Percentiles rank a stretch among this genome's conserved stretches.
These are phyloP conservation scores for Pseudopithomyces maydicus DNA, from an alignment of 2,329 filamentous ascomycete genomes.

Conservation along the genomic window DNA sequence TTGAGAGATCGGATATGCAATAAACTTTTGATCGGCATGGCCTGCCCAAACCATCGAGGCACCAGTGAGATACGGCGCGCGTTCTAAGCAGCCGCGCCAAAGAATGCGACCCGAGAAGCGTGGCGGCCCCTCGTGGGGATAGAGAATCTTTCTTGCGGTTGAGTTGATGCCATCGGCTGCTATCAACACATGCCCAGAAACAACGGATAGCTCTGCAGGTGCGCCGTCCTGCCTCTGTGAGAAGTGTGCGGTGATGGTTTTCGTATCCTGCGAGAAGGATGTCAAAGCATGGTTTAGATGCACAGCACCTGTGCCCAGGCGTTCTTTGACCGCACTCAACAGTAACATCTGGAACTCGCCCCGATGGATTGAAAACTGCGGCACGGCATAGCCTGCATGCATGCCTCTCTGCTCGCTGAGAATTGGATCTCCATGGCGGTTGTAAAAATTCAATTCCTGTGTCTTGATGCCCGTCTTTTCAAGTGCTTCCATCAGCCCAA, in stretches of 20 bases:
- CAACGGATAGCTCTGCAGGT: constrained; percentile 34
- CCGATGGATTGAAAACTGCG: constrained; percentile 53
- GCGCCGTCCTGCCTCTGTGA: constrained; percentile 31
- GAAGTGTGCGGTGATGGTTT: constrained; percentile 47
- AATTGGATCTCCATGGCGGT: constrained; percentile 50
- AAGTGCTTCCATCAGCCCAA: constrained; percentile 49
- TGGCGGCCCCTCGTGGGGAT: constrained; percentile 52
- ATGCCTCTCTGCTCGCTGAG: constrained; percentile 50
- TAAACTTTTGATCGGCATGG: constrained; percentile 55
- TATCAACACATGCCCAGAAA: constrained; percentile 44
- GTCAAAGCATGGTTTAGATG: constrained; percentile 48
- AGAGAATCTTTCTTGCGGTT: constrained; percentile 47
- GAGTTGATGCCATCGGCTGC: constrained; percentile 55
- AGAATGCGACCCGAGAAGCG: constrained; percentile 54
- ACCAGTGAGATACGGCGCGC: constrained; percentile 48
- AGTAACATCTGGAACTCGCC: constrained; percentile 54
- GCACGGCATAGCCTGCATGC: constrained; percentile 48
- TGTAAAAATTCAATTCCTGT: constrained; percentile 53
- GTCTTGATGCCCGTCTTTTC: constrained; percentile 50
- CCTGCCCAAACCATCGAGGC: constrained; percentile 54
- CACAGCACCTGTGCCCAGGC: constrained; percentile 46
- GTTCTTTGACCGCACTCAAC: constrained; percentile 48
- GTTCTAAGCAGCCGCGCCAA: constrained; percentile 52
- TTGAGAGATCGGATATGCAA: constrained; percentile 53
- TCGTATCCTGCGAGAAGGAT: constrained; percentile 41